Percentiles rank a stretch among this genome's conserved stretches.
Evolutionary conservation across 1,139 yeast species (phyloP).

Genomic region (Candida freyschussii): DNA sequence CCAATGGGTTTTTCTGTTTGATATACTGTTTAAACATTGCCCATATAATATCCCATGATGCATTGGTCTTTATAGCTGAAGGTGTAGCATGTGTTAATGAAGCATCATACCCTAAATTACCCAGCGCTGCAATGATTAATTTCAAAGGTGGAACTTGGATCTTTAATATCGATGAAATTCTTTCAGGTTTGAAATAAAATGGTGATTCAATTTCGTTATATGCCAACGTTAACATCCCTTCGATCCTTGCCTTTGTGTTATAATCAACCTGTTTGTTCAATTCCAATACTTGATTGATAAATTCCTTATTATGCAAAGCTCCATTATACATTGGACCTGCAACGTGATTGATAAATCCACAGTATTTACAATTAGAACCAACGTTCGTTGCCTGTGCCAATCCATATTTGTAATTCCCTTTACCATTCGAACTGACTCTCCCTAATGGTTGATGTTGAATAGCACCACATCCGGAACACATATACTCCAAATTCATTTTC

Average conservation of each 20-base stretch:
- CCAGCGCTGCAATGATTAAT: constrained; percentile 70
- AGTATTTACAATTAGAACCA: constrained; percentile 56
- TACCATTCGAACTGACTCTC: constrained; percentile 40
- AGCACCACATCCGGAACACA: constrained; percentile 86
- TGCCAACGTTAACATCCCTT: constrained; percentile 90
- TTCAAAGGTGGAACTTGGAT: constrained; percentile 81
- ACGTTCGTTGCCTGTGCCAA: constrained; percentile 48
- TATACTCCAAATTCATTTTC: constrained; percentile 71
- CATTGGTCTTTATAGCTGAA: constrained; percentile 83
- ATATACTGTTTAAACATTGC: constrained; percentile 68
- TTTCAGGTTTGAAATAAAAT: constrained; percentile 79
- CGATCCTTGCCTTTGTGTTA: constrained; percentile 77
- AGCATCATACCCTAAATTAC: constrained; percentile 74
- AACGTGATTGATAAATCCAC: constrained; percentile 65
- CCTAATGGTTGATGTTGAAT: constrained; percentile 73
- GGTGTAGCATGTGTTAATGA: constrained; percentile 88
- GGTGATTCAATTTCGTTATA: constrained; percentile 64
- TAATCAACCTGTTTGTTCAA: constrained; percentile 51
- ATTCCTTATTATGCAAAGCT: constrained; percentile 60
- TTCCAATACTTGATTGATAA: constrained; percentile 57
- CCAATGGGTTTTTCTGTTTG: constrained; percentile 37
- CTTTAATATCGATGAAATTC: constrained; percentile 68
- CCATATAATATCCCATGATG: constrained; percentile 79
- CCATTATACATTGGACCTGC: constrained; percentile 99
- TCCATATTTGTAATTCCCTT: constrained; percentile 42